phyloP scores from a whole-genome alignment of 495 filamentous ascomycete genomes.

The Aspergillus nanangensis region DNA sequence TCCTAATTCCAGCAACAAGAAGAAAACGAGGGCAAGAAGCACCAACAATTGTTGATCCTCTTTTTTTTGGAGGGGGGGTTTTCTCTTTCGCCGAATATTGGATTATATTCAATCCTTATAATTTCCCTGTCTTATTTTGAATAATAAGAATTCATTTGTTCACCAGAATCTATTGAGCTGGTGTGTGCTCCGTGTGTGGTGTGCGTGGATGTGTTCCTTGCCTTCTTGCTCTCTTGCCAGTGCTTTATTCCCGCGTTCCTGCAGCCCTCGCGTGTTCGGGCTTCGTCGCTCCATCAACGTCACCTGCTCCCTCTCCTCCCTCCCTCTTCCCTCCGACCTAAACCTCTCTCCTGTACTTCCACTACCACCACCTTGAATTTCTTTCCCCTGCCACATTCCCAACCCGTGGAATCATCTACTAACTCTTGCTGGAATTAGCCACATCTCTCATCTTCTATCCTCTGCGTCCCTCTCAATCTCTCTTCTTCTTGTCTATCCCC shows the following conservation, averaged over 20 bases:
- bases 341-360: constrained; percentile 7
- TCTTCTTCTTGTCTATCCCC: constrained; percentile 1
- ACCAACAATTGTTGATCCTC: too few species aligned
- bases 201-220: constrained; percentile 18
- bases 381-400: neutral
- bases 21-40: too few species aligned
- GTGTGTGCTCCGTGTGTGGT: constrained; percentile 7
- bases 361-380: constrained; percentile 11
- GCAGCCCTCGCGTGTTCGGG: constrained; percentile 29
- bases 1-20: too few species aligned
- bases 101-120: too few species aligned
- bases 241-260: constrained; percentile 32
- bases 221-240: constrained; percentile 17
- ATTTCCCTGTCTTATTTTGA: too few species aligned
- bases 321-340: constrained; percentile 13
- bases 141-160: too few species aligned
- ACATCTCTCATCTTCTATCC: constrained; percentile 4
- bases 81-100: too few species aligned
- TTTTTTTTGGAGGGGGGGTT: too few species aligned
- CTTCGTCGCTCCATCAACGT: constrained; percentile 32
- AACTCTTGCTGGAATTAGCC: constrained; percentile 8
- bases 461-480: constrained; percentile 7
- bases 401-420: neutral
- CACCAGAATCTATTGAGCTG: too few species aligned
- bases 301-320: constrained; percentile 21